A percentile compares a stretch with the other conserved stretches of the same genome.
phyloP scores from a whole-genome alignment of 768 basidiomycete genomes.

The Suillus discolor region DNA sequence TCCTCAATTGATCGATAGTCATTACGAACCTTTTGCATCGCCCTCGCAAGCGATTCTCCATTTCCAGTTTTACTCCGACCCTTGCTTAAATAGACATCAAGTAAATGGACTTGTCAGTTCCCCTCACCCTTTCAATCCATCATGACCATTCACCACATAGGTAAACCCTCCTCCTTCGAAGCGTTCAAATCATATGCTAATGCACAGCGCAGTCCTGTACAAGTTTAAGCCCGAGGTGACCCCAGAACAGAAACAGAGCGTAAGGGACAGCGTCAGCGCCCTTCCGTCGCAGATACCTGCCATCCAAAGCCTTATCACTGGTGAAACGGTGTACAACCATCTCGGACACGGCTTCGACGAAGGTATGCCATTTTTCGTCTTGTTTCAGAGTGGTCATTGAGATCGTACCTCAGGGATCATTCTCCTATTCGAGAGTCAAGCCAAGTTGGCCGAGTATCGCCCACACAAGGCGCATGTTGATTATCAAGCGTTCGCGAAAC shows the following conservation, averaged over 20 bases:
- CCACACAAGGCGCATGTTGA: slow-evolving; percentile 20
- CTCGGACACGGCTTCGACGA: slow-evolving; percentile 26
- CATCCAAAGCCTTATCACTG: slow-evolving; percentile 17
- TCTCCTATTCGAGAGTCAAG: slow-evolving; percentile 24
- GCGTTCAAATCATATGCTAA: not conserved
- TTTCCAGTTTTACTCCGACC: not conserved
- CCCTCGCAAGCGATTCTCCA: not conserved
- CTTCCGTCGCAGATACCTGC: slow-evolving; percentile 21
- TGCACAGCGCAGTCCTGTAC: slow-evolving; percentile 18
- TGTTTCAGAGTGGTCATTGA: too few species aligned
- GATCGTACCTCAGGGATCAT: slow-evolving; percentile 19
- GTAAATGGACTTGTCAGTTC: not conserved
- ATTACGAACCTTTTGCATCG: not conserved
- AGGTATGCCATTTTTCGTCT: slow-evolving; percentile 16
- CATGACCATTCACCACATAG: slow-evolving; percentile 19
- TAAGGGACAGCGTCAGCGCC: slow-evolving; percentile 4
- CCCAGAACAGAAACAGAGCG: slow-evolving; percentile 10
- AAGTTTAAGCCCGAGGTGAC: slow-evolving; percentile 24
- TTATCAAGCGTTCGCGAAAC: slow-evolving; percentile 10
- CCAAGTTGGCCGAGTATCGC: slow-evolving; percentile 15
- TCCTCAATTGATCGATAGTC: not conserved
- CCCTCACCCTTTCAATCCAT: not conserved
- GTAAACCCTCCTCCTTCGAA: slow-evolving; percentile 11
- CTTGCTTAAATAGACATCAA: not conserved
- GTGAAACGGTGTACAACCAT: slow-evolving; percentile 19